These are phyloP conservation scores for Prunus kanzakura DNA, from an alignment of 306 rosid genomes.

Conservation along the genomic window DNA sequence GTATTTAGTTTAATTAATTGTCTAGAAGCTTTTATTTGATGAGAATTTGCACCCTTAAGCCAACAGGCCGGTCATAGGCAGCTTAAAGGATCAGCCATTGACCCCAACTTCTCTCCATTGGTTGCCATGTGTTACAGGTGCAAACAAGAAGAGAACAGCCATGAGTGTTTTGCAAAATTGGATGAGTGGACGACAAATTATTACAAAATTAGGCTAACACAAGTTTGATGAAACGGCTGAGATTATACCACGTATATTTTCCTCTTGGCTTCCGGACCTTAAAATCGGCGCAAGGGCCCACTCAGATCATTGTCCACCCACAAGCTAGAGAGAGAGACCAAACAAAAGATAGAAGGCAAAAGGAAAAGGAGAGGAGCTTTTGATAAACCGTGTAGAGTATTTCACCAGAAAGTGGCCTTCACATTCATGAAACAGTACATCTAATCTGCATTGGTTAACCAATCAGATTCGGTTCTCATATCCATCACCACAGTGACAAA, in stretches of 20 bases:
- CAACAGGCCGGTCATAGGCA: background rate
- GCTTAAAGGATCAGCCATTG: background rate
- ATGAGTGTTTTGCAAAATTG: background rate
- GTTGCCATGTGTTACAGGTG: background rate
- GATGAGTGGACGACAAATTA: background rate
- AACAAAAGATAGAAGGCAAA: background rate
- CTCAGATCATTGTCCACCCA: background rate
- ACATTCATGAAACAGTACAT: background rate
- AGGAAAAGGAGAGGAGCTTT: background rate
- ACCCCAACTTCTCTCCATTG: background rate
- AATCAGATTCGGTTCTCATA: conserved; percentile 21
- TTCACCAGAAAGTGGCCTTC: background rate
- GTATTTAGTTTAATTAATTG: no score
- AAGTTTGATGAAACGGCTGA: background rate
- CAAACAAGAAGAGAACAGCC: background rate
- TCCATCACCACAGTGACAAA: conserved; percentile 41
- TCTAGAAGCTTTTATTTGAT: background rate
- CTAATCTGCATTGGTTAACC: conserved; percentile 14
- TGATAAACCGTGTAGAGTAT: no score
- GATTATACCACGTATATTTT: background rate
- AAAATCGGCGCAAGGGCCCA: background rate
- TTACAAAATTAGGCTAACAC: background rate
- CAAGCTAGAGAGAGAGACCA: background rate
- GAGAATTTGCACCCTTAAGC: background rate
- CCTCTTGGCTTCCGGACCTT: background rate